Conservation (phyloP, 1,284 basidiomycete species). For the Cryptococcus wingfieldii region DNA sequence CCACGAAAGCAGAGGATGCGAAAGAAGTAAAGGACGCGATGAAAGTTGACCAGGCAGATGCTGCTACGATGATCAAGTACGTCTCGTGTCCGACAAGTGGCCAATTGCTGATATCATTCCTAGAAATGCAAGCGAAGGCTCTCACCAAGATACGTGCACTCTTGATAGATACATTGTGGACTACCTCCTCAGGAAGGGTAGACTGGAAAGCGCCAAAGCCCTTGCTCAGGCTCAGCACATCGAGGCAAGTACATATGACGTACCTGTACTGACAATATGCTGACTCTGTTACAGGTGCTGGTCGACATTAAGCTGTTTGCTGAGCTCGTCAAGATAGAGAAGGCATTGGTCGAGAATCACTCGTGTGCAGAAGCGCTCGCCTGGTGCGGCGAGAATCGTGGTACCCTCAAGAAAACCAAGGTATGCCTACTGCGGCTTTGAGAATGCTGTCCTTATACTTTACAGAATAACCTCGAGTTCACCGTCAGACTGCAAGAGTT, state of each 20-base stretch:
- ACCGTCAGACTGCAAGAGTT: slow-evolving; percentile 93
- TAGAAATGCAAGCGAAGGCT: neutral
- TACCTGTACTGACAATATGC: neutral
- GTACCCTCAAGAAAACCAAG: slow-evolving; percentile 82
- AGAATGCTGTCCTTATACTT: neutral
- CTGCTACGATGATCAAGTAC: neutral
- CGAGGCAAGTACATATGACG: slow-evolving; percentile 28
- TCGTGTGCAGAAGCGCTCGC: slow-evolving; percentile 81
- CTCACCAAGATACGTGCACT: slow-evolving; percentile 10
- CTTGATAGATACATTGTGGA: slow-evolving; percentile 89
- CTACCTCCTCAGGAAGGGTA: slow-evolving; percentile 66
- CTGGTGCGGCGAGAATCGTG: slow-evolving; percentile 97
- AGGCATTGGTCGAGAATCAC: slow-evolving; percentile 62
- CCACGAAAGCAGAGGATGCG: neutral
- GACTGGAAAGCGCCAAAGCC: slow-evolving; percentile 38
- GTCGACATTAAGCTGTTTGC: slow-evolving; percentile 89
- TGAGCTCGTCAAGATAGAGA: slow-evolving; percentile 80
- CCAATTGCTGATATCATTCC: too few relatives aligned
- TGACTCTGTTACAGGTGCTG: slow-evolving; percentile 56
- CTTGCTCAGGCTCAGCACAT: slow-evolving; percentile 34
- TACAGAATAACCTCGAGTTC: slow-evolving; percentile 91
- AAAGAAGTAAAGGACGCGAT: slow-evolving; percentile 4
- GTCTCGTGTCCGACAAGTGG: neutral
- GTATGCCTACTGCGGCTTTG: slow-evolving; percentile 50
- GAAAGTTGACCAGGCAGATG: neutral